A percentile compares a stretch with the other conserved stretches of the same genome.
Conservation (phyloP, 768 basidiomycete species). For the Pulveroboletus sp. region DNA sequence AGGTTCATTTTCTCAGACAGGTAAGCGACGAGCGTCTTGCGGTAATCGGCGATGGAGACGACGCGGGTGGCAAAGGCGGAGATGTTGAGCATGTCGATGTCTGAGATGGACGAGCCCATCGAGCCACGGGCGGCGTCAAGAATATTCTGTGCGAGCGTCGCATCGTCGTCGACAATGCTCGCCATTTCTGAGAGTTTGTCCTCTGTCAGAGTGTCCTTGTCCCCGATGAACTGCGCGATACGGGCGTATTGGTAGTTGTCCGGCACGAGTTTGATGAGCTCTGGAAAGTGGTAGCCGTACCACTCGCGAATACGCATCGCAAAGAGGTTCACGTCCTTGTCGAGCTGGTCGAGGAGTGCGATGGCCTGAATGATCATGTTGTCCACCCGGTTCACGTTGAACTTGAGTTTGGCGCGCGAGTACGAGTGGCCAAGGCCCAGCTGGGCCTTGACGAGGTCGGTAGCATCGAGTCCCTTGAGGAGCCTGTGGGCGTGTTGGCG, state of each 20-base stretch:
- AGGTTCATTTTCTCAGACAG: conserved; percentile 96
- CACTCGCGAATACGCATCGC: conserved; percentile 98
- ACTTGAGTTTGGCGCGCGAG: conserved; percentile 96
- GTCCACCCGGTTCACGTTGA: conserved; percentile 92
- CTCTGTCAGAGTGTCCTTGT: conserved; percentile 78
- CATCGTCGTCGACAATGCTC: conserved; percentile 76
- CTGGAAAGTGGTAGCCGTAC: conserved; percentile 99
- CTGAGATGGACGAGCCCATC: conserved; percentile 89
- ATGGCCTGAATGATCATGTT: conserved; percentile 99
- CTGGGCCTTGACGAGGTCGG: conserved; percentile 89
- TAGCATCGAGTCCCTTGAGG: conserved; percentile 81
- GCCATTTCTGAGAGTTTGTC: conserved; percentile 78
- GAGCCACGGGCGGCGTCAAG: conserved; percentile 91
- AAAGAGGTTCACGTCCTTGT: conserved; percentile 99
- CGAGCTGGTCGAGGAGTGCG: conserved; percentile 94
- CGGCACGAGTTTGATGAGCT: conserved; percentile 87
- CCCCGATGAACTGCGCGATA: conserved; percentile 79
- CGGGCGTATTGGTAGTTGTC: conserved; percentile 95
- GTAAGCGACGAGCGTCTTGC: conserved; percentile 84
- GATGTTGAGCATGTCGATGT: conserved; percentile 96
- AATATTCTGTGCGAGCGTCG: conserved; percentile 85
- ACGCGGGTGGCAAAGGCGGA: conserved; percentile 86
- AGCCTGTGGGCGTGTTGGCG: conserved; percentile 88
- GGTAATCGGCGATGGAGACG: conserved; percentile 88
- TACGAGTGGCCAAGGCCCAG: conserved; percentile 97